A percentile compares a stretch with the other conserved stretches of the same genome.
phyloP scores from a whole-genome alignment of 1,284 basidiomycete genomes.

The Singerocomus inundabilis region DNA sequence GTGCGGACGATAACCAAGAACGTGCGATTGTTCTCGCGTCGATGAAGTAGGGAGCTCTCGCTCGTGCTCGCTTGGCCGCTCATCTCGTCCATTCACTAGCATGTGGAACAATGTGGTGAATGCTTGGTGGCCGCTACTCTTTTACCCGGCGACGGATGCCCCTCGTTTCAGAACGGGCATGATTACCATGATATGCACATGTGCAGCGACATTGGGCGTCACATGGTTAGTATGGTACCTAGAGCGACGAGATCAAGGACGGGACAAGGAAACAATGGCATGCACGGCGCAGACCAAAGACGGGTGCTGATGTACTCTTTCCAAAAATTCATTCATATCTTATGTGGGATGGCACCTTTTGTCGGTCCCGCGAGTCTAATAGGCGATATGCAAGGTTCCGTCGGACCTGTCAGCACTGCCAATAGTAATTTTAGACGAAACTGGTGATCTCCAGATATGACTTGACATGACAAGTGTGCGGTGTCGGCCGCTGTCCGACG shows the following conservation, averaged over 20 bases:
- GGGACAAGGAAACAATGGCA: background rate
- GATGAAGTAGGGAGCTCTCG: constrained; percentile 51
- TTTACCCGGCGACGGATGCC: constrained; percentile 67
- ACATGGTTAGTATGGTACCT: constrained; percentile 59
- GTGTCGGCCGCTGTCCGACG: no score
- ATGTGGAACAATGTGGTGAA: constrained; percentile 74
- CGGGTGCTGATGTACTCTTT: no score
- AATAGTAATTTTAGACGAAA: no score
- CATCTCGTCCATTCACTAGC: constrained; percentile 33
- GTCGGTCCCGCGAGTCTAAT: no score
- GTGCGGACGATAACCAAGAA: constrained; percentile 65
- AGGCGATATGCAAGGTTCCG: no score
- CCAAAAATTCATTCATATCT: no score
- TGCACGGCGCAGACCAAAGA: background rate
- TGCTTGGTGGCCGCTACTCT: constrained; percentile 68
- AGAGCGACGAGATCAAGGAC: constrained; percentile 46
- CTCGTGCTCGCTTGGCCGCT: background rate
- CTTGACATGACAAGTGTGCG: no score
- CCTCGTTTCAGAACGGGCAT: constrained; percentile 62
- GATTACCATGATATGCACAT: constrained; percentile 64
- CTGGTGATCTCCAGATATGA: no score
- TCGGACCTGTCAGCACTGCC: no score
- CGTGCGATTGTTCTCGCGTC: constrained; percentile 65
- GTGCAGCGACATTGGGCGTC: constrained; percentile 51
- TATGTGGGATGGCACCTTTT: no score